Evolutionary conservation across 331 rosid genomes (phyloP), one percentile per base, ranked within the genome.

Genomic region (Prunus yedoensis): DNA sequence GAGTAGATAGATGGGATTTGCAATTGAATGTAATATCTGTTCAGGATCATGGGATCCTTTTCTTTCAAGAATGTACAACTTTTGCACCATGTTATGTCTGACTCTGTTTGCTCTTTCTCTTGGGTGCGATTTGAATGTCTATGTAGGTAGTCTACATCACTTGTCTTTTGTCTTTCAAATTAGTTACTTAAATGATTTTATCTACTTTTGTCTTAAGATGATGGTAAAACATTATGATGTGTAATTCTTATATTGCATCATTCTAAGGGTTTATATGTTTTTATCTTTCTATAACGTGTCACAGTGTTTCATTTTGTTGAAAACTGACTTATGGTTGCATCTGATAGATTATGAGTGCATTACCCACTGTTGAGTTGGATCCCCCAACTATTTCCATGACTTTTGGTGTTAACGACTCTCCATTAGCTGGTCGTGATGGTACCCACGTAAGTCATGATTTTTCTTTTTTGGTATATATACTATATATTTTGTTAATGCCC

Each of bases 321-420:
- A 47, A 71, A 62, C 67, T 17, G 46, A 72, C 75, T 49, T 66
- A 3, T 35, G 41, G 10, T 23, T 59, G 41, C 59, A 2, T 75
- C 28, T 82, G 23, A 65, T 68, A 93, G 99, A 83, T 88, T 73
- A 76, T 87, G 92, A 87, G 79, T 74, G 87, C 91, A 77, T 86
- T 94, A 82, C 99, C 99, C 66, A 90, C 92, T 41, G 56, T 94
- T 84, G 97, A 84, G 79, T 88, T 94, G 91, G 99, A 94, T 73
- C 99, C 99, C 58, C 99, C 97, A 17, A 94, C 99, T 23, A 94
- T 94, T 86, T 94, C 99, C 74, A 94, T 94, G 99, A 94, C 97
- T 56, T 94, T 94, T 87, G 97, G 97, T 81, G 99, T 94, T 64
- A 94, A 94, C 68, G 99, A 94, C 78, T 92, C 97, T 32, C 99